A percentile compares a stretch with the other conserved stretches of the same genome.
Conservation (phyloP, 2,329 filamentous ascomycete genomes). For the Pseudocercospora musae region DNA sequence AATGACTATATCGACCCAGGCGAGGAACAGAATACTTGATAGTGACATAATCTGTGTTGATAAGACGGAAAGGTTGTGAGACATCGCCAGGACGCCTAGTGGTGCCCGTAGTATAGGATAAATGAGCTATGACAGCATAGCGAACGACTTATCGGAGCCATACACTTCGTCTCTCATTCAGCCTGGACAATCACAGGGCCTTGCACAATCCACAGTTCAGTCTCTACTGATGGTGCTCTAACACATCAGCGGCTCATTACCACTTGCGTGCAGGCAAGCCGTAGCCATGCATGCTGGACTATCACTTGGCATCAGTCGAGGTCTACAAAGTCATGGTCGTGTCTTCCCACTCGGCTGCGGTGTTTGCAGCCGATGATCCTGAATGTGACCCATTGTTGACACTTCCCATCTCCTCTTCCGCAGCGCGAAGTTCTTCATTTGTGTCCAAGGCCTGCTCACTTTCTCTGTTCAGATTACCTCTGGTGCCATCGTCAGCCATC, state of each 20-base stretch:
- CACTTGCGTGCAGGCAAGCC: too few relatives aligned
- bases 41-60: neutral
- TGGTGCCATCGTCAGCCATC: neutral
- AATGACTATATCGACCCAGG: too few relatives aligned
- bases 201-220: neutral
- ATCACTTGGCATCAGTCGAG: neutral
- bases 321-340: neutral
- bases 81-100: neutral
- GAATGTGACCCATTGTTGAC: neutral
- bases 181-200: too few relatives aligned
- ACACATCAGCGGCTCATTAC: too few relatives aligned
- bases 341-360: neutral
- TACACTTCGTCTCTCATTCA: neutral
- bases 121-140: neutral
- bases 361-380: neutral
- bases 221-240: neutral
- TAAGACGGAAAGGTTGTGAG: neutral
- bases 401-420: neutral
- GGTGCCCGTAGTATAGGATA: neutral
- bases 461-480: too few relatives aligned
- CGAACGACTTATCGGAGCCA: neutral
- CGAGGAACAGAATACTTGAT: too few relatives aligned
- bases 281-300: neutral
- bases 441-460: neutral
- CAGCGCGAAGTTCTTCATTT: neutral